Evolutionary conservation across 768 basidiomycete genomes (phyloP), one percentile per base, ranked within the genome.

Genomic region (Russula griseocarnosa): DNA sequence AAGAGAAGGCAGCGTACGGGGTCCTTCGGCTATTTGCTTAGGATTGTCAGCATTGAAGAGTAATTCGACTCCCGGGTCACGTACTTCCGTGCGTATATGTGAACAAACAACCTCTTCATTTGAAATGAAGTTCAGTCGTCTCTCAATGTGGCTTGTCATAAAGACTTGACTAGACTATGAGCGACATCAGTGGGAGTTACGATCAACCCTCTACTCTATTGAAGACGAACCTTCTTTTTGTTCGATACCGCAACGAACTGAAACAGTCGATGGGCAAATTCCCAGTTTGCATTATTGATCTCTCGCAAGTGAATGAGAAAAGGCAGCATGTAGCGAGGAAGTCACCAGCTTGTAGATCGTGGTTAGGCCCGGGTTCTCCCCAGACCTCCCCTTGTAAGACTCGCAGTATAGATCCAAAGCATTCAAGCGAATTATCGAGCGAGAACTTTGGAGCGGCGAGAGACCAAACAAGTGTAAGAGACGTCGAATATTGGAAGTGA

Each of bases 221-320:
- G n/a, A 22, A 30, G 6, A 62, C 72, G 47, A 61, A 86, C 90
- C 79, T 90, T 92, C 75, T 85, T 89, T 74, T 86, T 90, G 69
- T 82, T 84, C 18, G 81, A 78, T 5, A n/a, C n/a, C n/a, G n/a
- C n/a, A n/a, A n/a, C n/a, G n/a, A n/a, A n/a, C n/a, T n/a, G n/a
- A n/a, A n/a, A n/a, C n/a, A n/a, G n/a, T n/a, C n/a, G n/a, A n/a
- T n/a, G n/a, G n/a, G n/a, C n/a, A n/a, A n/a, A n/a, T n/a, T n/a
- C n/a, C n/a, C n/a, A n/a, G n/a, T n/a, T n/a, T n/a, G n/a, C n/a
- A n/a, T n/a, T n/a, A n/a, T n/a, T n/a, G n/a, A n/a, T n/a, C n/a
- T n/a, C n/a, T n/a, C n/a, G n/a, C n/a, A n/a, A n/a, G n/a, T n/a
- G 82, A 76, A 69, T 86, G 86, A 22, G 70, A 69, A 10, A 86